Percentiles rank a stretch among this genome's conserved stretches.
These are phyloP conservation scores for Musa beccarii DNA, from an alignment of 176 grass and related monocot species.

Conservation along the genomic window DNA sequence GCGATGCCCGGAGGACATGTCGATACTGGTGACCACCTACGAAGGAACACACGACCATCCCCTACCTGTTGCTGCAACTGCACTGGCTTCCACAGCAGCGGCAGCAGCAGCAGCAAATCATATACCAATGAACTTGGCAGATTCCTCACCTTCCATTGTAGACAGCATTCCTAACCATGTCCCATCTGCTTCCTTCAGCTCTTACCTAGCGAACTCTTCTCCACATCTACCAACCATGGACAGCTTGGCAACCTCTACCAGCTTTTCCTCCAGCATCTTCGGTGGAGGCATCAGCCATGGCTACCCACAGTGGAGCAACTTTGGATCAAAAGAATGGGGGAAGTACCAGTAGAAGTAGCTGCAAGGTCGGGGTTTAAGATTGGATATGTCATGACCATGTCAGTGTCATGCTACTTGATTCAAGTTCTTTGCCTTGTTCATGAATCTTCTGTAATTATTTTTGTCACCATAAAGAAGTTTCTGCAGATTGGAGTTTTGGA, in stretches of 20 bases:
- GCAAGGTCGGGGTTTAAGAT: background rate
- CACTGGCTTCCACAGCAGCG: slow-evolving; percentile 83
- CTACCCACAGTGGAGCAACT: background rate
- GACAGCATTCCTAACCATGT: too few species aligned
- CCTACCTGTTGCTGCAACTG: slow-evolving; percentile 78
- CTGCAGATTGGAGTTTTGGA: too few species aligned
- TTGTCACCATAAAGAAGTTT: too few species aligned
- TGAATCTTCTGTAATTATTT: too few species aligned
- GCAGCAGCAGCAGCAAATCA: slow-evolving; percentile 45
- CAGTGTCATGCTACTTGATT: too few species aligned
- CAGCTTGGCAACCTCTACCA: background rate
- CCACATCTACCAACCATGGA: background rate
- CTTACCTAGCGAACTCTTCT: background rate
- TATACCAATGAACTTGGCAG: background rate
- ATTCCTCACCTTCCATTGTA: too few species aligned
- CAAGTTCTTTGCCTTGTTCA: too few species aligned
- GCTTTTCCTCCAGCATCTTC: background rate
- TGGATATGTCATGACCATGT: too few species aligned
- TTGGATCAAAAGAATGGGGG: background rate
- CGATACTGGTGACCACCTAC: slow-evolving; percentile 94
- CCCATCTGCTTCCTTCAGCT: background rate
- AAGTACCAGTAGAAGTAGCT: background rate
- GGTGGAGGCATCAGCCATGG: background rate
- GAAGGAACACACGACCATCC: slow-evolving; percentile 98
- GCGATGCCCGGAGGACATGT: slow-evolving; percentile 89